Conservation (phyloP, 2,329 filamentous ascomycete species). For the Claviceps fusiformis region DNA sequence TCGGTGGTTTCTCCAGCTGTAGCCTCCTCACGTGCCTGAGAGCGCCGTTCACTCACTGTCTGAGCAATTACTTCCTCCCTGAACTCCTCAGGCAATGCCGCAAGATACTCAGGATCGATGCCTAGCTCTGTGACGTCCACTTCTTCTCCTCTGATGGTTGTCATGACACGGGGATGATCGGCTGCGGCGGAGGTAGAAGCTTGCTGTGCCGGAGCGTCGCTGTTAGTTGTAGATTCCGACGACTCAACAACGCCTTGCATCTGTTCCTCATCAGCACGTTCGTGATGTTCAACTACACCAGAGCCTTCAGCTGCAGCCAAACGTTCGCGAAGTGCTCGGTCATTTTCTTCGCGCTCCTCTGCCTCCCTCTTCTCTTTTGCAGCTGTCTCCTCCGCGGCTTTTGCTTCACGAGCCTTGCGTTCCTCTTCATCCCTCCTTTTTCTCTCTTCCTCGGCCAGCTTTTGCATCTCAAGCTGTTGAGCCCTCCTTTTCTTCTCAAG, state of each 20-base stretch:
- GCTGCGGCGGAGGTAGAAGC: slow-evolving; percentile 3
- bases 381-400: slow-evolving; percentile 56
- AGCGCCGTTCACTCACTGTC: slow-evolving; percentile 70
- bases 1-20: slow-evolving; percentile 63
- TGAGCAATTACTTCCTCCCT: slow-evolving; percentile 91
- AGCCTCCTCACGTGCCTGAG: slow-evolving; percentile 56
- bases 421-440: slow-evolving; percentile 53
- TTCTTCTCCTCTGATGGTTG: slow-evolving; percentile 72
- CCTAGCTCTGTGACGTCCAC: slow-evolving; percentile 89
- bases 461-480: slow-evolving; percentile 35
- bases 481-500: slow-evolving; percentile 60
- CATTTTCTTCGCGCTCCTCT: slow-evolving; percentile 49
- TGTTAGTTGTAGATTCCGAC: slow-evolving; percentile 21
- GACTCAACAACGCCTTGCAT: slow-evolving; percentile 74
- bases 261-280: slow-evolving; percentile 20
- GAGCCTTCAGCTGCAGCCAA: slow-evolving; percentile 44
- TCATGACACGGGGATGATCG: slow-evolving; percentile 49
- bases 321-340: slow-evolving; percentile 7
- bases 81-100: slow-evolving; percentile 94
- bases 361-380: slow-evolving; percentile 55
- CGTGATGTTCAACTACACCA: slow-evolving; percentile 22
- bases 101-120: slow-evolving; percentile 87
- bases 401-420: slow-evolving; percentile 52
- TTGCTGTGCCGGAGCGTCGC: slow-evolving; percentile 17
- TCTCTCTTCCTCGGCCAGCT: slow-evolving; percentile 41